phyloP scores from a whole-genome alignment of 179 eudicot genomes.

The Sideroxylon spinosum region DNA sequence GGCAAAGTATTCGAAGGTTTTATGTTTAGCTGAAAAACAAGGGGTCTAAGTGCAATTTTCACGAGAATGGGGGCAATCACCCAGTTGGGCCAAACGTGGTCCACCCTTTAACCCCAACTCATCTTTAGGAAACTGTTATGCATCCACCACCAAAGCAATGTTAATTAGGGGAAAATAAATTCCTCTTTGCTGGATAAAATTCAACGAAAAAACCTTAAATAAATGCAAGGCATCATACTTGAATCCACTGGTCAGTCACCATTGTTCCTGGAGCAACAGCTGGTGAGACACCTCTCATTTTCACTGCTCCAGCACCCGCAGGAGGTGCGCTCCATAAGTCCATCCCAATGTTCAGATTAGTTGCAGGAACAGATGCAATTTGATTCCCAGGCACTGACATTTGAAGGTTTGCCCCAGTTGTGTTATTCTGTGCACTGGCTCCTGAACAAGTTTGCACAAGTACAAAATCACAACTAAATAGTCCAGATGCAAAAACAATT shows the following conservation, averaged over 20 bases:
- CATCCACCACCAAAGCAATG: background rate
- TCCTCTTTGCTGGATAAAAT: background rate
- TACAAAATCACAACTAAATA: conserved; percentile 3
- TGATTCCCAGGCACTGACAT: conserved; percentile 64
- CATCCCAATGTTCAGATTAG: conserved; percentile 88
- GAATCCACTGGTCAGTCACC: conserved; percentile 55
- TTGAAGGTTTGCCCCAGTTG: conserved; percentile 34
- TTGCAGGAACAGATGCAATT: conserved; percentile 51
- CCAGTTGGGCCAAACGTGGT: no score
- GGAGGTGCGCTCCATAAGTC: conserved; percentile 78
- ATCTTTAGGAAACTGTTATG: background rate
- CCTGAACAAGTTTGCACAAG: conserved; percentile 35
- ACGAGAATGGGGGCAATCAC: no score
- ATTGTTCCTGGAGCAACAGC: conserved; percentile 36
- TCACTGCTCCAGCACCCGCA: conserved; percentile 53
- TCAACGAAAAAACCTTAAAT: background rate
- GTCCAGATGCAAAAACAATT: background rate
- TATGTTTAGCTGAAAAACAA: no score
- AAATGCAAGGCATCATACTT: conserved; percentile 30
- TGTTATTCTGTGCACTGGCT: conserved; percentile 58
- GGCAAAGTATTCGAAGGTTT: no score
- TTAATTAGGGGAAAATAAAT: background rate
- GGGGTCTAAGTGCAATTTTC: no score
- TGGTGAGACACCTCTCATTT: conserved; percentile 48
- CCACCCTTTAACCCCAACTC: background rate